phyloP scores from a whole-genome alignment of 495 filamentous ascomycete species.

The Neurospora sp. region DNA sequence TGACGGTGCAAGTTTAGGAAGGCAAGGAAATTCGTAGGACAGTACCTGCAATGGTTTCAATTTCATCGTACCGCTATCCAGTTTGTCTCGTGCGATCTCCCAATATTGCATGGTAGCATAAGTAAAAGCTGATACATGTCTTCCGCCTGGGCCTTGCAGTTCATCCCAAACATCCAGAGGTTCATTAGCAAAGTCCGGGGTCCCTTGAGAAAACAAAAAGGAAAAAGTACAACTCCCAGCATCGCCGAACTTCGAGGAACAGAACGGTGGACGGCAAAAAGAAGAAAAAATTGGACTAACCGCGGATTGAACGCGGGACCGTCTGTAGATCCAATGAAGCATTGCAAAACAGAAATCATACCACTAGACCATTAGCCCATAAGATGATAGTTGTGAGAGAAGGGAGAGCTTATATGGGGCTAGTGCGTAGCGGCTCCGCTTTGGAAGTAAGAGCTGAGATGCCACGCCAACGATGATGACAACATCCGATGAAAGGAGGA shows the following conservation, averaged over 20 bases:
- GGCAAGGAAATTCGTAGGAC: no score
- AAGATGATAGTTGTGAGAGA: neutral
- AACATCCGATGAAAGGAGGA: neutral
- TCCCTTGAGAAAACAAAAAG: neutral
- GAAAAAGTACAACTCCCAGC: neutral
- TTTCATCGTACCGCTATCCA: no score
- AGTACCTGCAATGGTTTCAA: no score
- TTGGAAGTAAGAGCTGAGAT: neutral
- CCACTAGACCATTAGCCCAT: neutral
- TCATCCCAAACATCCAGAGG: neutral
- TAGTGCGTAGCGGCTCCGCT: neutral
- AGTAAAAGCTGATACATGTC: neutral
- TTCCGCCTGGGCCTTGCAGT: neutral
- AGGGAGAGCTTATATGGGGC: neutral
- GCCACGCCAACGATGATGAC: neutral
- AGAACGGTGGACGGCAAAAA: neutral
- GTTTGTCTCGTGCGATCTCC: no score
- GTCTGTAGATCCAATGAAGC: neutral
- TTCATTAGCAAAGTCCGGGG: neutral
- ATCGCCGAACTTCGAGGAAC: neutral
- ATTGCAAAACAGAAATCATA: neutral
- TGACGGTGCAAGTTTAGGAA: no score
- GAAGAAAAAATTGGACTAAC: neutral
- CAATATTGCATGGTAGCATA: neutral
- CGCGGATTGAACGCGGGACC: neutral